Conservation (phyloP, 208 protist genomes). For the Leishmania guyanensis region DNA sequence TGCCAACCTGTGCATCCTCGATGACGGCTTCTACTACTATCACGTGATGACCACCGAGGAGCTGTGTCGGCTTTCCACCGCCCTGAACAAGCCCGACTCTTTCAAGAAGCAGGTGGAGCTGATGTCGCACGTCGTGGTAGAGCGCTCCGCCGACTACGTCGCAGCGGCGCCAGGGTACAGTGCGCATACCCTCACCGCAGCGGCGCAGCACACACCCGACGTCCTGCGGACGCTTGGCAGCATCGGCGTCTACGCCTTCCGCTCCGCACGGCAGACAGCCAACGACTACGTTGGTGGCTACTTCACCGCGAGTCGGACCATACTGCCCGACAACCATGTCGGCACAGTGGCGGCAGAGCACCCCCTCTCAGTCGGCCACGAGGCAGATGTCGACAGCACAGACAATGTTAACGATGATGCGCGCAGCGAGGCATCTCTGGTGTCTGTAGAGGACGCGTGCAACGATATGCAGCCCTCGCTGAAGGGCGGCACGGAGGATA, state of each 20-base stretch:
- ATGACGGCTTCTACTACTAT: conserved; percentile 65
- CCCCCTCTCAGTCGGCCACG: background rate
- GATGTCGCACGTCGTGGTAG: conserved; percentile 46
- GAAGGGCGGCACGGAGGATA: background rate
- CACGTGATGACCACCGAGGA: conserved; percentile 57
- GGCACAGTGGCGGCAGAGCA: background rate
- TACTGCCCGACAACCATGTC: conserved; percentile 19
- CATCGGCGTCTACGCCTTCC: conserved; percentile 35
- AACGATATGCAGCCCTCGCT: conserved; percentile 17
- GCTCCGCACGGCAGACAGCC: conserved; percentile 25
- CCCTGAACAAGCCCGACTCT: conserved; percentile 50
- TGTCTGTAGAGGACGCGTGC: conserved; percentile 28
- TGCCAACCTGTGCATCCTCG: conserved; percentile 51
- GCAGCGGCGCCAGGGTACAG: conserved; percentile 34
- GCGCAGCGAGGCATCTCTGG: conserved; percentile 24
- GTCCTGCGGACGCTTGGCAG: conserved; percentile 37
- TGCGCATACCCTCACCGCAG: conserved; percentile 25
- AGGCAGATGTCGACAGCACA: background rate
- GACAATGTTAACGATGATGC: conserved; percentile 13
- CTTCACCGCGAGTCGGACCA: conserved; percentile 26
- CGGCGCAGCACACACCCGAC: conserved; percentile 34
- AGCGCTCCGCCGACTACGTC: conserved; percentile 42
- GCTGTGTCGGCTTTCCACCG: conserved; percentile 38
- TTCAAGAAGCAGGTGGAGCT: conserved; percentile 52
- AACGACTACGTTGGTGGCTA: conserved; percentile 36